phyloP scores from a whole-genome alignment of 1,284 basidiomycete species.

The Microbotryum scabiosae region DNA sequence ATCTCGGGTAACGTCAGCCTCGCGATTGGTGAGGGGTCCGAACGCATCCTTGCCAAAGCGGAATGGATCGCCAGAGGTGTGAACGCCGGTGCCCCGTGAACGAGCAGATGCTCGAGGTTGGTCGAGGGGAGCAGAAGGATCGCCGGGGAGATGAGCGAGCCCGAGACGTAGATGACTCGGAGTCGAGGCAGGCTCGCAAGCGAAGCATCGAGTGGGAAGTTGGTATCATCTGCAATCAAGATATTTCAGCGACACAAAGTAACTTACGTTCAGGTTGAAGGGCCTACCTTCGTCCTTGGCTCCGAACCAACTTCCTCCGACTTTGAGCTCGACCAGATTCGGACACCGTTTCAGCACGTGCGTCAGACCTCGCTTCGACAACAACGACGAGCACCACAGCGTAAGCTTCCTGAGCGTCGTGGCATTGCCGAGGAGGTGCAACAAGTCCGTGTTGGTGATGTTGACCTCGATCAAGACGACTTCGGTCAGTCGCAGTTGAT shows the following conservation, averaged over 20 bases:
- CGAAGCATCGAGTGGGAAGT: slow-evolving; percentile 23
- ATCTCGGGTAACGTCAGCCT: slow-evolving; percentile 24
- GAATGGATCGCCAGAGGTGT: slow-evolving; percentile 21
- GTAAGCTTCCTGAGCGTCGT: slow-evolving; percentile 19
- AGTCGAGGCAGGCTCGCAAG: slow-evolving; percentile 20
- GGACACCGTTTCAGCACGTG: slow-evolving; percentile 25
- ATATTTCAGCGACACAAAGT: not conserved
- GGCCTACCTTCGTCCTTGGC: slow-evolving; percentile 29
- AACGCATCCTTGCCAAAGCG: slow-evolving; percentile 18
- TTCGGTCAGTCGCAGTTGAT: slow-evolving; percentile 13
- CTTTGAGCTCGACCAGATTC: slow-evolving; percentile 19
- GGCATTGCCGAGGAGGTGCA: slow-evolving; percentile 22
- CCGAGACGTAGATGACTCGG: slow-evolving; percentile 18
- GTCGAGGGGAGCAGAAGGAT: slow-evolving; percentile 19
- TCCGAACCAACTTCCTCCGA: slow-evolving; percentile 29
- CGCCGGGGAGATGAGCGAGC: slow-evolving; percentile 22
- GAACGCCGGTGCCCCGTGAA: slow-evolving; percentile 10
- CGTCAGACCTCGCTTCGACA: slow-evolving; percentile 24
- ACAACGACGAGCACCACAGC: slow-evolving; percentile 24
- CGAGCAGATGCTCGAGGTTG: slow-evolving; percentile 22
- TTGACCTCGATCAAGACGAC: slow-evolving; percentile 30
- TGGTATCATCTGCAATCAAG: slow-evolving; percentile 17
- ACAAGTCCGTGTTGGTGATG: slow-evolving; percentile 28
- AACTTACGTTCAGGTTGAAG: not conserved
- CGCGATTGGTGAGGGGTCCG: slow-evolving; percentile 8